phyloP scores from a whole-genome alignment of 1,139 yeast species.

The Suzukiozyma palmioleophila region DNA sequence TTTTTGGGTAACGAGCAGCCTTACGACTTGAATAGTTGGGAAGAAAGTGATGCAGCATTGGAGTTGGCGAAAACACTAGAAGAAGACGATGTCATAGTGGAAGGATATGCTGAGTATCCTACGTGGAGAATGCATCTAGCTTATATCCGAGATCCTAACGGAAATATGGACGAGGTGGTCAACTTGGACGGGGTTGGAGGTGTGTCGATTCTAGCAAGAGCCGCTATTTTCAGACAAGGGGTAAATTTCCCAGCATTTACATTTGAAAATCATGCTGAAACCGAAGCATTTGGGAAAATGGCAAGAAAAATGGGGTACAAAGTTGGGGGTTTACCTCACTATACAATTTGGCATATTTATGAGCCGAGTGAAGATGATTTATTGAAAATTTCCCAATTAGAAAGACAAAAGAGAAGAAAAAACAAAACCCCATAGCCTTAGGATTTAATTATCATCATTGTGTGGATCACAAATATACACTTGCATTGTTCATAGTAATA shows the following conservation, averaged over 20 bases:
- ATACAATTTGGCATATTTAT: conserved; percentile 83
- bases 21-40: conserved; percentile 86
- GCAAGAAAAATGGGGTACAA: conserved; percentile 72
- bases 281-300: conserved; percentile 90
- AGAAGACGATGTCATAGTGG: conserved; percentile 86
- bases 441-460: background rate
- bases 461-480: conserved; percentile 3
- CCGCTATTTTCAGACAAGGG: conserved; percentile 77
- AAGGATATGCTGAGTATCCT: conserved; percentile 86
- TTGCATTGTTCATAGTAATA: conserved; percentile 2
- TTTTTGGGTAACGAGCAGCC: conserved; percentile 78
- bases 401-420: conserved; percentile 58
- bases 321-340: conserved; percentile 87
- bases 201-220: conserved; percentile 79
- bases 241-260: conserved; percentile 88
- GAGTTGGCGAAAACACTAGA: conserved; percentile 61
- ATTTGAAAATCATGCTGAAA: conserved; percentile 85
- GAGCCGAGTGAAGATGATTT: conserved; percentile 92
- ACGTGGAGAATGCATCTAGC: conserved; percentile 87
- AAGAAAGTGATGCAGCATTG: conserved; percentile 68
- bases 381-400: conserved; percentile 65
- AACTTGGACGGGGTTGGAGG: conserved; percentile 90
- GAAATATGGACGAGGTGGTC: conserved; percentile 60
- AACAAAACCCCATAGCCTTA: conserved; percentile 10
- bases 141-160: conserved; percentile 60